phyloP scores from a whole-genome alignment of 108 stramenopile species.

The Schizochytrium sp. region DNA sequence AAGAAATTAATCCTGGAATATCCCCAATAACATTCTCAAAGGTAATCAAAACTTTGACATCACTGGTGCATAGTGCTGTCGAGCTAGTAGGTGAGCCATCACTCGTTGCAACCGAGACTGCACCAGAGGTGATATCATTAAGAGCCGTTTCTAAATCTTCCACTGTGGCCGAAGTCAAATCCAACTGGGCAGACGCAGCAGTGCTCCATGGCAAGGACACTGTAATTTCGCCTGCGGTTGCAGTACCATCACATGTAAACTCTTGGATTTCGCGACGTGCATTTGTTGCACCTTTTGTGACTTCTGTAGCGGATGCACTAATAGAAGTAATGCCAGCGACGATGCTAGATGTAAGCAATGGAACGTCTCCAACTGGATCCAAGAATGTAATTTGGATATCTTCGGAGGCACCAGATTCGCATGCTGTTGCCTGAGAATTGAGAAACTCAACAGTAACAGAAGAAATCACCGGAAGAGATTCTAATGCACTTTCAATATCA shows the following conservation, averaged over 20 bases:
- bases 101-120: background rate
- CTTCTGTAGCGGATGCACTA: conserved; percentile 49
- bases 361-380: background rate
- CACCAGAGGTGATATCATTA: background rate
- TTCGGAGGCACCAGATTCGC: background rate
- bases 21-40: conserved; percentile 66
- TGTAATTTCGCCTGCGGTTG: background rate
- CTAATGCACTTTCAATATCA: conserved; percentile 76
- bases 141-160: background rate
- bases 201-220: background rate
- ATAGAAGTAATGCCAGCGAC: background rate
- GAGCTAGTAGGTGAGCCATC: background rate
- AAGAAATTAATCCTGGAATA: conserved; percentile 56
- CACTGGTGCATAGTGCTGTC: background rate
- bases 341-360: background rate
- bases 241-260: conserved; percentile 71
- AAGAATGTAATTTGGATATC: conserved; percentile 49
- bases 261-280: conserved; percentile 77
- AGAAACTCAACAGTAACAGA: conserved; percentile 73
- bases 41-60: conserved; percentile 58
- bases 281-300: conserved; percentile 77
- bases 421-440: background rate
- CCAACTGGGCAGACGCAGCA: background rate
- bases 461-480: conserved; percentile 82
- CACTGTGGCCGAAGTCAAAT: background rate